These are phyloP conservation scores for Cyberlindnera mississippiensis DNA, from an alignment of 805 yeast genomes.

Conservation along the genomic window DNA sequence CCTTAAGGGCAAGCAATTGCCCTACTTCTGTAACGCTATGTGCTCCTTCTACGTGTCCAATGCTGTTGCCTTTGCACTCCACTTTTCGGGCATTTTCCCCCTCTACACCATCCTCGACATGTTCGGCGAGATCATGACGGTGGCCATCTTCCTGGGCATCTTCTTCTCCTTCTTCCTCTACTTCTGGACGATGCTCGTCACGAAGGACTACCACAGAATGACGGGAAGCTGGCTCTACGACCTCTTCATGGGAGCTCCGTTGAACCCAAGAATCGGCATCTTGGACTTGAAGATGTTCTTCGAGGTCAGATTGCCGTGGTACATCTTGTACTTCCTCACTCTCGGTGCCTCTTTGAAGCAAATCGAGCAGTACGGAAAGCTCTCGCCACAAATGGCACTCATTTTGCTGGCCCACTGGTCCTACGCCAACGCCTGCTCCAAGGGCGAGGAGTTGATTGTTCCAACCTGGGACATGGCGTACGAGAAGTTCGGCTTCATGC, in stretches of 20 bases:
- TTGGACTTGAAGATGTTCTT: conserved; percentile 95
- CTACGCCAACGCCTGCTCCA: conserved; percentile 94
- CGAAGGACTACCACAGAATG: conserved; percentile 83
- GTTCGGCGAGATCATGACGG: conserved; percentile 90
- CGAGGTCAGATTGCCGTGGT: conserved; percentile 98
- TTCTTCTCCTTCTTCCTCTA: conserved; percentile 65
- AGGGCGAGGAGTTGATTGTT: conserved; percentile 95
- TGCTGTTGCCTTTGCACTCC: conserved; percentile 54
- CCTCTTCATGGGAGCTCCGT: conserved; percentile 94
- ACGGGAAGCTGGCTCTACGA: conserved; percentile 90
- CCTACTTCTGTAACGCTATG: conserved; percentile 91
- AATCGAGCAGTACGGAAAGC: conserved; percentile 74
- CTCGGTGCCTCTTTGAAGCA: conserved; percentile 75
- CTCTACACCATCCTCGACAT: conserved; percentile 71
- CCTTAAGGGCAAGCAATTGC: conserved; percentile 72
- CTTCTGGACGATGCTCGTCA: conserved; percentile 56
- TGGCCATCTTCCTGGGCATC: conserved; percentile 80
- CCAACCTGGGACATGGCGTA: conserved; percentile 99
- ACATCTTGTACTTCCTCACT: conserved; percentile 73
- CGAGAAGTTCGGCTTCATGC: conserved; percentile 99
- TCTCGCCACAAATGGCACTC: conserved; percentile 70
- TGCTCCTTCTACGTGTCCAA: conserved; percentile 74
- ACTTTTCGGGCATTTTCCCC: conserved; percentile 70
- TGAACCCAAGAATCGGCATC: conserved; percentile 92
- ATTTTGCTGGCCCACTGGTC: conserved; percentile 85